Percentiles rank a stretch among this genome's conserved stretches.
phyloP scores from a whole-genome alignment of 345 rosid genomes.

The Clarkia xantiana region DNA sequence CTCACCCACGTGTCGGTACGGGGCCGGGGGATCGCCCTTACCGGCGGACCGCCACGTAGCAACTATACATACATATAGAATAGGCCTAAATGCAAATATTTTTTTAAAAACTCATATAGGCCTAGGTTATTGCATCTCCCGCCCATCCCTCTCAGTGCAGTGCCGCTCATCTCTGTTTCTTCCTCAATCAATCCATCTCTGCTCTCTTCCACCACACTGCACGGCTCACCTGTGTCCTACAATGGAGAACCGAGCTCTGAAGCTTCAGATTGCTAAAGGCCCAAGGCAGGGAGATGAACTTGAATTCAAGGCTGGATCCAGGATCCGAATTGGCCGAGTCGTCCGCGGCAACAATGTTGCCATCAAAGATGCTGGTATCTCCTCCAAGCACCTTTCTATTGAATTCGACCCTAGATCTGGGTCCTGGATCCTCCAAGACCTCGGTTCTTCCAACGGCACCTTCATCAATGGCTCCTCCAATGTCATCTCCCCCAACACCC shows the following conservation, averaged over 20 bases:
- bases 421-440: constrained; percentile 54
- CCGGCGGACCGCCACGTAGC: too few relatives aligned
- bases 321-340: constrained; percentile 50
- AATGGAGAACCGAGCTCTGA: constrained; percentile 16
- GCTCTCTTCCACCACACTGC: too few relatives aligned
- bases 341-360: constrained; percentile 57
- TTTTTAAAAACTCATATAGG: too few relatives aligned
- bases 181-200: too few relatives aligned
- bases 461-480: constrained; percentile 23
- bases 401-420: constrained; percentile 32
- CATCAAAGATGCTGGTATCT: constrained; percentile 65
- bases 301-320: constrained; percentile 33
- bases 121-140: too few relatives aligned
- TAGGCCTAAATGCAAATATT: too few relatives aligned
- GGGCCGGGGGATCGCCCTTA: too few relatives aligned
- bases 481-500: constrained; percentile 20
- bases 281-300: constrained; percentile 59
- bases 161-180: too few relatives aligned
- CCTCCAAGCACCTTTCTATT: constrained; percentile 61
- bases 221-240: too few relatives aligned
- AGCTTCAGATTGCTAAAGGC: constrained; percentile 36
- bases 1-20: too few relatives aligned
- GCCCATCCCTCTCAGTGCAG: too few relatives aligned
- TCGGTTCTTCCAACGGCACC: constrained; percentile 83
- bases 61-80: too few relatives aligned